phyloP scores from a whole-genome alignment of 768 basidiomycete species.

The Coprinopsis sp. region DNA sequence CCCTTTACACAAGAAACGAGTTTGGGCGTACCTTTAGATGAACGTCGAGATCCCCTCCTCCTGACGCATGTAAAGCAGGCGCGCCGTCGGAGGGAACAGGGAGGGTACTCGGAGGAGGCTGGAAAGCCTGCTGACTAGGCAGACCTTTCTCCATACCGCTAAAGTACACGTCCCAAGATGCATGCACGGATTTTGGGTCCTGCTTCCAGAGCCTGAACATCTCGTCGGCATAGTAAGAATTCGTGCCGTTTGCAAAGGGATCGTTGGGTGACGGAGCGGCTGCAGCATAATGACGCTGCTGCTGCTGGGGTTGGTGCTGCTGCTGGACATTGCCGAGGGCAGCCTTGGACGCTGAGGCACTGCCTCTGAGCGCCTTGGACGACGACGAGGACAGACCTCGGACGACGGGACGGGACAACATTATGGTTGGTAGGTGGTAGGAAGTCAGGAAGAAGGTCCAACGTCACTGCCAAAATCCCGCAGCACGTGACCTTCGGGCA shows the following conservation, averaged over 20 bases:
- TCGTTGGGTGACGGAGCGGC: constrained; percentile 66
- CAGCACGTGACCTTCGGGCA: too few species aligned
- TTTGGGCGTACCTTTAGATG: constrained; percentile 75
- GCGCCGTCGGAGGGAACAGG: constrained; percentile 75
- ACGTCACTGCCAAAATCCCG: background rate
- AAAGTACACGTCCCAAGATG: constrained; percentile 94
- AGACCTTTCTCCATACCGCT: constrained; percentile 88
- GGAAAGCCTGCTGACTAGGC: constrained; percentile 74
- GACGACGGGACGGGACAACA: constrained; percentile 1
- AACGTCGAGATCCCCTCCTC: constrained; percentile 73
- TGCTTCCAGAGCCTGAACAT: constrained; percentile 93
- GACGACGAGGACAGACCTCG: background rate
- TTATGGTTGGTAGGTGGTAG: too few species aligned
- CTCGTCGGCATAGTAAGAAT: constrained; percentile 93
- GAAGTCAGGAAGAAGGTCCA: background rate
- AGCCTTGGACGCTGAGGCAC: too few species aligned
- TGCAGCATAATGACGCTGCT: constrained; percentile 6
- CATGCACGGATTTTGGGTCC: constrained; percentile 89
- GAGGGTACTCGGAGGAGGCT: constrained; percentile 66
- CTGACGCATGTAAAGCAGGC: constrained; percentile 65
- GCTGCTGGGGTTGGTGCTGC: background rate
- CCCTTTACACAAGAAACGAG: constrained; percentile 1
- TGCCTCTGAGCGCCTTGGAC: background rate
- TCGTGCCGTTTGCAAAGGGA: constrained; percentile 89
- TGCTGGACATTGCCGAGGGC: background rate